These are phyloP conservation scores for Galerina sulciceps DNA, from an alignment of 768 basidiomycete genomes.

Conservation along the genomic window DNA sequence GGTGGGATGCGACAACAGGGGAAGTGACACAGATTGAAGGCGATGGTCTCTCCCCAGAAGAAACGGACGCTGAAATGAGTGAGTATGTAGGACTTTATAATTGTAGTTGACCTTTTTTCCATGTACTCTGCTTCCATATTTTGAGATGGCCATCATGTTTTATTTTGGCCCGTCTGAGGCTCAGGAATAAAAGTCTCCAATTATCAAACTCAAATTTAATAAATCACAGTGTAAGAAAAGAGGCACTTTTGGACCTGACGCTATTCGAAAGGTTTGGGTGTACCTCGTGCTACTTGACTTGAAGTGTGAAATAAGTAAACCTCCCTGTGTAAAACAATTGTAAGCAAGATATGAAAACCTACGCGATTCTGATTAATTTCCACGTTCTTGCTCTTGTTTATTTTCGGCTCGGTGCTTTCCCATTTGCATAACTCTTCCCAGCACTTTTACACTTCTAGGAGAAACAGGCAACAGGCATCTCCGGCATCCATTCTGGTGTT, in stretches of 20 bases:
- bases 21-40: slow-evolving; percentile 65
- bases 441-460: not conserved
- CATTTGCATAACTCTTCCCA: not conserved
- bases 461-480: not conserved
- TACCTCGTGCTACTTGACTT: slow-evolving; percentile 8
- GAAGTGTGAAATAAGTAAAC: slow-evolving; percentile 1
- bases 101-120: slow-evolving; percentile 12
- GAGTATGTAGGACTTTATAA: slow-evolving; percentile 39
- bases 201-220: no score
- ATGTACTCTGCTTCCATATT: slow-evolving; percentile 21
- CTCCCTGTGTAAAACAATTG: not conserved
- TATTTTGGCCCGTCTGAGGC: not conserved
- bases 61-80: slow-evolving; percentile 51
- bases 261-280: not conserved
- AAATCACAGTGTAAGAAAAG: no score
- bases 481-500: slow-evolving; percentile 1
- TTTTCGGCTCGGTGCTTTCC: not conserved
- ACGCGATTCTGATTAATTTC: not conserved
- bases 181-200: no score
- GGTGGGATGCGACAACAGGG: slow-evolving; percentile 75
- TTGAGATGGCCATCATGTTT: not conserved
- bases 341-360: no score
- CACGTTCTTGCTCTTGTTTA: slow-evolving; percentile 6
- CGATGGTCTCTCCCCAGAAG: slow-evolving; percentile 41
- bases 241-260: not conserved